Percentiles rank a stretch among this genome's conserved stretches.
Evolutionary conservation across 208 protist genomes (phyloP).

Genomic region (Trichomonas tenax): DNA sequence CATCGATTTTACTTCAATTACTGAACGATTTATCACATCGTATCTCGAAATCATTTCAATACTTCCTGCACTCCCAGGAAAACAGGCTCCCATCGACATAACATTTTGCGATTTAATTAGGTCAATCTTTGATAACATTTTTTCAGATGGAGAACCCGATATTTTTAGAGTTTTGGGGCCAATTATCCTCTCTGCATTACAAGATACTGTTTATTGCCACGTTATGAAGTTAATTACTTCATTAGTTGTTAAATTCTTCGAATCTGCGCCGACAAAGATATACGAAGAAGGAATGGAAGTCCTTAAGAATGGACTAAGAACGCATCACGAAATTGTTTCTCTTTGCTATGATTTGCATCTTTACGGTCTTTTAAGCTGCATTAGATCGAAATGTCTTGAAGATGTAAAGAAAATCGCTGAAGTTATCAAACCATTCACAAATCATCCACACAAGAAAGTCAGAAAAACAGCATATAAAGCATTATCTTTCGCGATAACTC

Average conservation of each 20-base stretch:
- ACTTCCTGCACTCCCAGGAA: background rate
- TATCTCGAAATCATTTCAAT: background rate
- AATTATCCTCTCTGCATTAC: background rate
- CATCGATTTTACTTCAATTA: background rate
- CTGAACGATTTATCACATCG: background rate
- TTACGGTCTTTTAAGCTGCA: background rate
- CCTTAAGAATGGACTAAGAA: background rate
- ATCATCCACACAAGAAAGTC: background rate
- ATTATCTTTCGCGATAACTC: background rate
- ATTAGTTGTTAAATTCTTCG: background rate
- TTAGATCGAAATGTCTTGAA: background rate
- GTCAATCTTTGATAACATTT: background rate
- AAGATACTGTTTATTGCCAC: background rate
- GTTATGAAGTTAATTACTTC: background rate
- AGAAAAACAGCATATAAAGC: background rate
- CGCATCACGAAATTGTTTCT: background rate
- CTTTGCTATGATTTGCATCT: background rate
- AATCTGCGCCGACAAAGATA: background rate
- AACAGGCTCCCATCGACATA: background rate
- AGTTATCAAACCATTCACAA: background rate
- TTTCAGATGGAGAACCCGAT: background rate
- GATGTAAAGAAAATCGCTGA: background rate
- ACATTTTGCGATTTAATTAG: background rate
- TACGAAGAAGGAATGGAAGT: background rate
- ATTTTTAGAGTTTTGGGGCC: background rate